A percentile compares a stretch with the other conserved stretches of the same genome.
These are phyloP conservation scores for Chlorella sp. DNA, from an alignment of 139 green algal species.

Conservation along the genomic window DNA sequence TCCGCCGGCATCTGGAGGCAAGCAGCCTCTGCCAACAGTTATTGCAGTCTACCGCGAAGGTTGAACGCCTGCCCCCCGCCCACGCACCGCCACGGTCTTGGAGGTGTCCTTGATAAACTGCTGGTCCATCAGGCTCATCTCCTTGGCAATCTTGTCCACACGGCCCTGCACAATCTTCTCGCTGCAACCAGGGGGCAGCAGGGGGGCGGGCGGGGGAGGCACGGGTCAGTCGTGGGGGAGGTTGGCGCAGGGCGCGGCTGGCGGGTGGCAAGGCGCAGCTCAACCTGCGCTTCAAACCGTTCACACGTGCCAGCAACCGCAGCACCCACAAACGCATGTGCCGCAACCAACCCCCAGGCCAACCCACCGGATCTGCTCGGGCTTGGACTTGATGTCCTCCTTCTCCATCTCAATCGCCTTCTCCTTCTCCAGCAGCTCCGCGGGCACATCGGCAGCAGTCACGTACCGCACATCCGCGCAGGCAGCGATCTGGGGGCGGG, in stretches of 20 bases:
- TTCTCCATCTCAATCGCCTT: slow-evolving; percentile 94
- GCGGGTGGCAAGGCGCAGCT: too few relatives aligned
- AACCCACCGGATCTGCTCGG: slow-evolving; percentile 85
- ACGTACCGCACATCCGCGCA: slow-evolving; percentile 71
- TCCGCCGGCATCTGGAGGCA: too few relatives aligned
- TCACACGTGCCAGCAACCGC: too few relatives aligned
- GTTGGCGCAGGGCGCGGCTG: background rate
- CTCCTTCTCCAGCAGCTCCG: slow-evolving; percentile 84
- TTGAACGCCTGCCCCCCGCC: too few relatives aligned
- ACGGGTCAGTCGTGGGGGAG: background rate
- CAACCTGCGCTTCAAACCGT: too few relatives aligned
- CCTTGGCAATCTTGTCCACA: slow-evolving; percentile 88
- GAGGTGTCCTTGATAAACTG: slow-evolving; percentile 91
- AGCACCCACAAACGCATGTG: too few relatives aligned
- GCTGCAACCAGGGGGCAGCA: slow-evolving; percentile 21
- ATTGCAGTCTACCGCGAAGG: too few relatives aligned
- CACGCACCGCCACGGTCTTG: slow-evolving; percentile 77
- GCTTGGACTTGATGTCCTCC: slow-evolving; percentile 95
- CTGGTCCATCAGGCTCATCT: slow-evolving; percentile 90
- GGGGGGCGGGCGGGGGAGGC: background rate
- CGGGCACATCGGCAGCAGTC: slow-evolving; percentile 75
- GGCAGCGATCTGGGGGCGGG: slow-evolving; percentile 59
- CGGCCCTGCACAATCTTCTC: slow-evolving; percentile 97
- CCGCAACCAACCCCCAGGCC: too few relatives aligned
- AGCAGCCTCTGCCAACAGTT: too few relatives aligned